Percentiles rank a stretch among this genome's conserved stretches.
Evolutionary conservation across 2,329 filamentous ascomycete species (phyloP).

Genomic region (Myriosclerotinia duriaeana): DNA sequence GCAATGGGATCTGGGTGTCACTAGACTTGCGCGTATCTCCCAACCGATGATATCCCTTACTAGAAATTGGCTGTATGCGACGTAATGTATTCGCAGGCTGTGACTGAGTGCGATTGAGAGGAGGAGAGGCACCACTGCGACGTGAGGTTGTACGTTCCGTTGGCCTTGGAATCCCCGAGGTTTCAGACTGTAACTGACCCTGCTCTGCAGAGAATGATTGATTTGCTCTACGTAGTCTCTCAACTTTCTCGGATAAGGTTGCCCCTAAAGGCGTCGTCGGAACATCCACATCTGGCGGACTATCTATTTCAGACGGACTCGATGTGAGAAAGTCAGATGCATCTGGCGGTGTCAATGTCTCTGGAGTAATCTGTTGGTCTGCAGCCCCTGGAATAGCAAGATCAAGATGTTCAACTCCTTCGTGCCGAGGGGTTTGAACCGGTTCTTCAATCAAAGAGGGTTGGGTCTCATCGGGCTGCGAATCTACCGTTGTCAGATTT

Average conservation of each 20-base stretch:
- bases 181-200: conserved; percentile 28
- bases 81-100: conserved; percentile 41
- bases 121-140: conserved; percentile 37
- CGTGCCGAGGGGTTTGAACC: conserved; percentile 38
- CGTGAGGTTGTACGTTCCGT: conserved; percentile 35
- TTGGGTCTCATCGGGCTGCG: not conserved
- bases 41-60: conserved; percentile 32
- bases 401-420: conserved; percentile 61
- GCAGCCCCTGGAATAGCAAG: conserved; percentile 47
- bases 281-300: conserved; percentile 10
- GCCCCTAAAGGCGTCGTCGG: conserved; percentile 29
- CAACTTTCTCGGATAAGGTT: conserved; percentile 38
- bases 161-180: conserved; percentile 39
- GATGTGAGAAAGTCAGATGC: conserved; percentile 19
- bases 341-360: conserved; percentile 26
- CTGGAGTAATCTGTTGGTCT: conserved; percentile 25
- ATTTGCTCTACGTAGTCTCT: conserved; percentile 35
- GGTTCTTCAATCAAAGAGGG: not conserved
- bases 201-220: conserved; percentile 26
- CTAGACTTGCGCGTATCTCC: conserved; percentile 28
- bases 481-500: not conserved
- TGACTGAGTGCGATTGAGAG: conserved; percentile 40
- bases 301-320: conserved; percentile 18
- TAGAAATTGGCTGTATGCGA: conserved; percentile 30
- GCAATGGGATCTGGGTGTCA: conserved; percentile 27